A percentile compares a stretch with the other conserved stretches of the same genome.
Evolutionary conservation across 768 basidiomycete genomes (phyloP).

Genomic region (Dioszegia crocea): DNA sequence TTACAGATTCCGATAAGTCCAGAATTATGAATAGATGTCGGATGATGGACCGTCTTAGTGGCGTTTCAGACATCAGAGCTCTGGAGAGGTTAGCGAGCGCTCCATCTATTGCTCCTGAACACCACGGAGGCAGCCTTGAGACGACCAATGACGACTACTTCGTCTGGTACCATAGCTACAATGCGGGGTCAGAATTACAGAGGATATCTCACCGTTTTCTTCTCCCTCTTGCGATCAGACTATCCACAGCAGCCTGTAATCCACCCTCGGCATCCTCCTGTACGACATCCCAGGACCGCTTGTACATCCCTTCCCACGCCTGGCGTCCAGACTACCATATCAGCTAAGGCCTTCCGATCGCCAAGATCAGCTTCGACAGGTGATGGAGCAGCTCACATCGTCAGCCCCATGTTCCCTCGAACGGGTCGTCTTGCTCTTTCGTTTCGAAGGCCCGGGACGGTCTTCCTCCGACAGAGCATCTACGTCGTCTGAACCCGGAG

Average conservation of each 20-base stretch:
- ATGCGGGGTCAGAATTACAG: too few species aligned
- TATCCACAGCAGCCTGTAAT: constrained; percentile 81
- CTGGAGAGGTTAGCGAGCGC: constrained; percentile 11
- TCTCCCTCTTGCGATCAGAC: constrained; percentile 77
- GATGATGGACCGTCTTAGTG: constrained; percentile 91
- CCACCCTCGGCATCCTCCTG: constrained; percentile 94
- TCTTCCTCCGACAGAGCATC: constrained; percentile 31
- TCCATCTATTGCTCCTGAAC: background rate
- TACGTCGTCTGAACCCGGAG: constrained; percentile 23
- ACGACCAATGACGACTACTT: too few species aligned
- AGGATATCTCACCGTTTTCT: too few species aligned
- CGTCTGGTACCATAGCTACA: too few species aligned
- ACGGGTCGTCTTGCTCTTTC: constrained; percentile 13
- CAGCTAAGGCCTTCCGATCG: background rate
- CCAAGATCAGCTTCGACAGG: too few species aligned
- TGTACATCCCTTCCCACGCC: constrained; percentile 93
- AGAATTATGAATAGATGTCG: constrained; percentile 89
- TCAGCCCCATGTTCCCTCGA: constrained; percentile 9
- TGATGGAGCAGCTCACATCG: background rate
- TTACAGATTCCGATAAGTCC: constrained; percentile 86
- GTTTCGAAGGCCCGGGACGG: constrained; percentile 25
- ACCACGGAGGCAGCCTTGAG: background rate
- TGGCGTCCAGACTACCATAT: constrained; percentile 52
- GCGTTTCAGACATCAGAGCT: constrained; percentile 54
- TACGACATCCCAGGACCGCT: constrained; percentile 93